phyloP scores from a whole-genome alignment of 2,329 filamentous ascomycete species.

The Penicillium frequentans region DNA sequence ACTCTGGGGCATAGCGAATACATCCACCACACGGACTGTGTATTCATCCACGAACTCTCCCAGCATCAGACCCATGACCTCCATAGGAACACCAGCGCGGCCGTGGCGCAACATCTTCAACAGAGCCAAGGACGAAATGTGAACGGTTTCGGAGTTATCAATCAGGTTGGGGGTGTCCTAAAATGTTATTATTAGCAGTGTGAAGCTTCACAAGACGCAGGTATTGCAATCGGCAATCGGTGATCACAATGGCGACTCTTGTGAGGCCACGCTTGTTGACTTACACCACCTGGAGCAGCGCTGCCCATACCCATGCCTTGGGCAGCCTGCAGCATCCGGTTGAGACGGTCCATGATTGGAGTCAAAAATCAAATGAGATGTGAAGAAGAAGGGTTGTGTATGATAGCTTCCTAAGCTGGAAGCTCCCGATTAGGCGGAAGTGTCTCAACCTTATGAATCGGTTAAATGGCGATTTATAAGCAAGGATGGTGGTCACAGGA shows the following conservation, averaged over 20 bases:
- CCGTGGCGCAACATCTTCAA: constrained; percentile 99
- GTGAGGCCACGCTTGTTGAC: constrained; percentile 19
- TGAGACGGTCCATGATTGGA: constrained; percentile 80
- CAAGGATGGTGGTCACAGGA: neutral
- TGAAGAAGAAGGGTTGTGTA: constrained; percentile 21
- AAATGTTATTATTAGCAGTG: neutral
- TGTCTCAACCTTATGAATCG: neutral
- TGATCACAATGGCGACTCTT: constrained; percentile 3
- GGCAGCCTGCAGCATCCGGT: constrained; percentile 78
- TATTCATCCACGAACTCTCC: constrained; percentile 99
- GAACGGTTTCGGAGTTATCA: constrained; percentile 98
- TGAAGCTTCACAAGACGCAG: neutral
- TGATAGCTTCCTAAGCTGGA: constrained; percentile 6
- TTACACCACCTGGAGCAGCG: constrained; percentile 41
- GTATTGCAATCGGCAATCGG: neutral
- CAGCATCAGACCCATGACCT: constrained; percentile 99
- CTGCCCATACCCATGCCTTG: constrained; percentile 56
- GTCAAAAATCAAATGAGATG: constrained; percentile 18
- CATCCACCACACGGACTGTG: constrained; percentile 95
- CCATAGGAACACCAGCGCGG: constrained; percentile 96
- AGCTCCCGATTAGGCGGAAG: neutral
- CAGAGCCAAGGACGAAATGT: constrained; percentile 95
- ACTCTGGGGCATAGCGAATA: constrained; percentile 99
- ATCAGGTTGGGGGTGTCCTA: constrained; percentile 90
- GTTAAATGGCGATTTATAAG: neutral